Base-by-base conservation (phyloP, 1,284 basidiomycete species). In the Melampsora americana region DNA sequence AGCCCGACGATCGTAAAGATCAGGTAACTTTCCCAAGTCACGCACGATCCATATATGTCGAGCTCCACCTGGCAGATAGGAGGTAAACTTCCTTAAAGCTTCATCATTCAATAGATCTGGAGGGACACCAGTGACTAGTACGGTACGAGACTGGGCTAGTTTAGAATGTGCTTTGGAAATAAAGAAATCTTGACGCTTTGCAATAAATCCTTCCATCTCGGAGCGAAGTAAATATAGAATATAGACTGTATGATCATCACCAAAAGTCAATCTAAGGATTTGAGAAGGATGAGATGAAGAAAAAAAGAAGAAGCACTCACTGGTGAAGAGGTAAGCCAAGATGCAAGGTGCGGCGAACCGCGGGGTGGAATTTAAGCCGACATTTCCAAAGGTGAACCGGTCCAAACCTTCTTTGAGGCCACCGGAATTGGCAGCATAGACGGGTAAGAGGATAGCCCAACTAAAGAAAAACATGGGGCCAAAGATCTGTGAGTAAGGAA, bases 51-150 rank as follows among this genome's bases (percentile, higher is more conserved):
- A 99, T 44, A 99, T 88, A 77, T 89, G 88, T 79, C 89, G 89
- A 5, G 93, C 90, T 23, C 92, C 92, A 7, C 93, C 93, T 0
- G 92, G 92, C 5, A 94, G 85, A 78, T 88, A 86, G 32, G 87
- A 86, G 82, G 90, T 93, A n/a, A 91, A 83, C 75, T 85, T 85
- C 61, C 84, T 86, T 42, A 97, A 86, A 28, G 89, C 89, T 26
- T 87, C 84, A 78, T 89, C 83, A 61, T 83, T 84, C 78, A 93
- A 88, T 80, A 90, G 90, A 72, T 89, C 87, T 61, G 87, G 83
- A n/a, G 95, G 93, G 7, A 99, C 89, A 62, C 93, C 93, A 18
- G 92, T 93, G 78, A 98, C 86, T 64, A 94, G 88, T 23, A 99
- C 86, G 2, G 95, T 96, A 79, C 89, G 90, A 1, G 94, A 91